These are phyloP conservation scores for Lignosus rhinocerotis DNA, from an alignment of 1,284 basidiomycete species.

Conservation along the genomic window DNA sequence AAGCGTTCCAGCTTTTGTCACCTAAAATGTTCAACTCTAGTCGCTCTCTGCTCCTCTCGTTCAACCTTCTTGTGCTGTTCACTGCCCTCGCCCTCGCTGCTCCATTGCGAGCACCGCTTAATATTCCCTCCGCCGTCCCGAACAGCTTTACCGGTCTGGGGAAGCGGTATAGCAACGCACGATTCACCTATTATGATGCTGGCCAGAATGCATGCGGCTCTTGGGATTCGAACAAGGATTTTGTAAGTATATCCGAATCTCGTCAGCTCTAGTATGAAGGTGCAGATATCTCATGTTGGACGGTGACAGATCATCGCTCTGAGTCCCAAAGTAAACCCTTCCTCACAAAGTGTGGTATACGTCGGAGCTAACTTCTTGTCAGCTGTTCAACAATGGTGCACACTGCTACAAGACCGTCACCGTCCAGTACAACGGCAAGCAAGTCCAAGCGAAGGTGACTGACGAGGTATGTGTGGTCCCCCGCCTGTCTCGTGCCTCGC, in stretches of 20 bases:
- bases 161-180: slow-evolving; percentile 32
- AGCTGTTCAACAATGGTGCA: slow-evolving; percentile 24
- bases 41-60: slow-evolving; percentile 17
- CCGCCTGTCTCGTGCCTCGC: slow-evolving; percentile 27
- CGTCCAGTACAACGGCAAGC: slow-evolving; percentile 24
- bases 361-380: slow-evolving; percentile 1
- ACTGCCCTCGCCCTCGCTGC: slow-evolving; percentile 9
- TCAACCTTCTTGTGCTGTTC: slow-evolving; percentile 9
- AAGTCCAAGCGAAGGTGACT: slow-evolving; percentile 21
- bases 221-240: slow-evolving; percentile 34
- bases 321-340: slow-evolving; percentile 33
- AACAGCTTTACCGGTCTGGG: slow-evolving; percentile 6
- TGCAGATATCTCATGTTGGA: not conserved
- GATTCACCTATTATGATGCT: slow-evolving; percentile 37
- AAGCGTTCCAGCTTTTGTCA: not conserved
- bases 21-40: slow-evolving; percentile 17
- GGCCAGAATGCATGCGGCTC: slow-evolving; percentile 41
- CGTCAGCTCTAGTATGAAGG: not conserved
- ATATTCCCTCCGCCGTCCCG: not conserved
- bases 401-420: slow-evolving; percentile 26
- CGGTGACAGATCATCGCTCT: slow-evolving; percentile 39
- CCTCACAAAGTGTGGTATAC: not conserved
- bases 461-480: slow-evolving; percentile 15
- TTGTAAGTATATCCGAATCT: slow-evolving; percentile 30
- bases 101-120: not conserved